These are phyloP conservation scores for Tricholoma hemisulphureum DNA, from an alignment of 768 basidiomycete species.

Conservation along the genomic window DNA sequence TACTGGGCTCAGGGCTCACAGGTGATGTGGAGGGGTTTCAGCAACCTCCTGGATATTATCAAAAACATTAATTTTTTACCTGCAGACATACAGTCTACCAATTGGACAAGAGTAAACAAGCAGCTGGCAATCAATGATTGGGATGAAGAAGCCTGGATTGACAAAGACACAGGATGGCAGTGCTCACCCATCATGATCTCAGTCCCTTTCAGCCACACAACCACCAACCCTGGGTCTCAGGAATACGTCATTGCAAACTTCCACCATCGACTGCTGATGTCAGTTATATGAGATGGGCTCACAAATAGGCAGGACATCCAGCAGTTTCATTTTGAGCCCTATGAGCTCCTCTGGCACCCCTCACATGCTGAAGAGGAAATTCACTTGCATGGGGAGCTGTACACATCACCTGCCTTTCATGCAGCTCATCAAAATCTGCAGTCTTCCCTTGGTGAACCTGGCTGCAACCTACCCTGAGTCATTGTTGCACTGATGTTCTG, in stretches of 20 bases:
- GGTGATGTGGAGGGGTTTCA: constrained; percentile 8
- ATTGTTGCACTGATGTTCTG: constrained; percentile 25
- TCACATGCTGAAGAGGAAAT: neutral
- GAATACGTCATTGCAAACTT: constrained; percentile 7
- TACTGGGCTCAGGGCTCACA: constrained; percentile 4
- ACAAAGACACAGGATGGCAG: constrained; percentile 18
- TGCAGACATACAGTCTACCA: constrained; percentile 9
- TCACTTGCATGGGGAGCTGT: constrained; percentile 17
- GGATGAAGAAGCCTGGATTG: neutral
- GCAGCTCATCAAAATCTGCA: constrained; percentile 10
- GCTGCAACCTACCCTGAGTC: constrained; percentile 13
- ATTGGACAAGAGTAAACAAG: constrained; percentile 11
- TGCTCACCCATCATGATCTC: constrained; percentile 1
- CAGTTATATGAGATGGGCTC: constrained; percentile 16
- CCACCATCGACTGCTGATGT: constrained; percentile 14
- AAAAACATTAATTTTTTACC: neutral
- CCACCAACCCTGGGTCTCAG: constrained; percentile 1
- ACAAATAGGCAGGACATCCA: neutral
- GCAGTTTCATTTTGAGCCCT: constrained; percentile 17
- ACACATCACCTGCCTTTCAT: constrained; percentile 15
- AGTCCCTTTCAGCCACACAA: constrained; percentile 9
- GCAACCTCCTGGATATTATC: constrained; percentile 9
- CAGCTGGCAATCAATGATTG: constrained; percentile 1
- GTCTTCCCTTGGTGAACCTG: neutral
- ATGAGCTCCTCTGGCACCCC: too few species aligned